A percentile compares a stretch with the other conserved stretches of the same genome.
Conservation (phyloP, 2,329 filamentous ascomycete genomes). For the Ilyonectria destructans region DNA sequence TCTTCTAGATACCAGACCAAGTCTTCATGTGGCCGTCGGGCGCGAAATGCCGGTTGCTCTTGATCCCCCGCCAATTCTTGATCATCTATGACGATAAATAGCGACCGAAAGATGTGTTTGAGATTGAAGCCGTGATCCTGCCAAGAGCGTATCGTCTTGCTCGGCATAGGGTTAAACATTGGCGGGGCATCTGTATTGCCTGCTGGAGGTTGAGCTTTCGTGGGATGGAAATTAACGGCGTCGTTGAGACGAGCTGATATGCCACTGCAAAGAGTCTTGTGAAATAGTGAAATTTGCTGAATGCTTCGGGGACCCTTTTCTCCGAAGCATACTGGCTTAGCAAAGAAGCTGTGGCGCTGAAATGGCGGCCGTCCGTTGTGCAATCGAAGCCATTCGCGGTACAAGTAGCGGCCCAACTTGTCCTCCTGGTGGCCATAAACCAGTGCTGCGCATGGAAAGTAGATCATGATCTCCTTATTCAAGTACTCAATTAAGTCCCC, state of each 20-base stretch:
- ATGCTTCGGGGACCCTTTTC: background rate
- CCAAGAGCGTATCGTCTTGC: constrained; percentile 7
- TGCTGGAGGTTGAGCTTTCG: background rate
- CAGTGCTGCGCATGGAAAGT: background rate
- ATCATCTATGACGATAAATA: constrained; percentile 7
- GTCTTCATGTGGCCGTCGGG: background rate
- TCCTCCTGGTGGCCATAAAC: background rate
- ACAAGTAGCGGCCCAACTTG: constrained; percentile 9
- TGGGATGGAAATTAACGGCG: constrained; percentile 1
- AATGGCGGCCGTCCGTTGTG: constrained; percentile 23
- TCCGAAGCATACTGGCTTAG: background rate
- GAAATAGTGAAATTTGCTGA: background rate
- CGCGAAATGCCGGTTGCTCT: background rate
- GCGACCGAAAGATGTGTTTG: constrained; percentile 1
- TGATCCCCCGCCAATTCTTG: background rate
- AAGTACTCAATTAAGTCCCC: background rate
- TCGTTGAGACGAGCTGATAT: background rate
- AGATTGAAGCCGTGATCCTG: constrained; percentile 9
- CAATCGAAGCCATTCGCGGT: constrained; percentile 13
- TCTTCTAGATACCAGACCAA: background rate
- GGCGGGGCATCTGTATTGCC: background rate
- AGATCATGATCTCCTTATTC: constrained; percentile 12
- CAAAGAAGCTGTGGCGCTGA: constrained; percentile 17
- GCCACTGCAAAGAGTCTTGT: background rate
- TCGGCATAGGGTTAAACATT: background rate